phyloP scores from a whole-genome alignment of 257 asterid genomes.

The Phtheirospermum japonicum region DNA sequence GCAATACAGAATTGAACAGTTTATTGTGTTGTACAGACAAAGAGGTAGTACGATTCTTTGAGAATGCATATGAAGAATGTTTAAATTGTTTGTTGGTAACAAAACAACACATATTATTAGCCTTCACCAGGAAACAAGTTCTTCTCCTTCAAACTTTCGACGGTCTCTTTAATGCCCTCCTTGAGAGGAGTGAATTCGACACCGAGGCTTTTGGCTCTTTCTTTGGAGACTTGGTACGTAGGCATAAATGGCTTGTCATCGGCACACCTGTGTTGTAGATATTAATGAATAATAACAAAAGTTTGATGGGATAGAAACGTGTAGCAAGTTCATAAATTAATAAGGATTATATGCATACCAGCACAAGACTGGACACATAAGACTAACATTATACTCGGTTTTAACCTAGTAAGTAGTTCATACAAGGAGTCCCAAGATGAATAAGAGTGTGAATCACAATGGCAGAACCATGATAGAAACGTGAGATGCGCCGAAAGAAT shows the following conservation, averaged over 20 bases:
- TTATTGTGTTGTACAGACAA: not conserved
- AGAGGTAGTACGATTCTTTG: too few species aligned
- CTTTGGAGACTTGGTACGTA: not conserved
- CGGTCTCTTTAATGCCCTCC: not conserved
- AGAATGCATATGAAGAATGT: not conserved
- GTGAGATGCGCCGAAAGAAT: too few species aligned
- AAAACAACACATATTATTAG: not conserved
- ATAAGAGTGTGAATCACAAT: too few species aligned
- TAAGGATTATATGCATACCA: too few species aligned
- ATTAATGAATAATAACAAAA: not conserved
- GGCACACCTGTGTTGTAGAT: not conserved
- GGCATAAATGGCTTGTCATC: not conserved
- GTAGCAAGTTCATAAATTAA: too few species aligned
- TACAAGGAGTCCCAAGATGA: too few species aligned
- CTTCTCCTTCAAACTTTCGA: slow-evolving; percentile 10
- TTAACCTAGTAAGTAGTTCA: accelerated
- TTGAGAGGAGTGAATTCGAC: not conserved
- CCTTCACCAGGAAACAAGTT: not conserved
- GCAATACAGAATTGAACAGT: not conserved
- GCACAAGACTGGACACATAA: too few species aligned
- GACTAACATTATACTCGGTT: too few species aligned
- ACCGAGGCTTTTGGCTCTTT: slow-evolving; percentile 1
- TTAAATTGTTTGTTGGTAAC: not conserved
- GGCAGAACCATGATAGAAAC: too few species aligned
- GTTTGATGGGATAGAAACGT: too few species aligned